phyloP scores from a whole-genome alignment of 2,329 filamentous ascomycete species.

The Scytalidium sp. region DNA sequence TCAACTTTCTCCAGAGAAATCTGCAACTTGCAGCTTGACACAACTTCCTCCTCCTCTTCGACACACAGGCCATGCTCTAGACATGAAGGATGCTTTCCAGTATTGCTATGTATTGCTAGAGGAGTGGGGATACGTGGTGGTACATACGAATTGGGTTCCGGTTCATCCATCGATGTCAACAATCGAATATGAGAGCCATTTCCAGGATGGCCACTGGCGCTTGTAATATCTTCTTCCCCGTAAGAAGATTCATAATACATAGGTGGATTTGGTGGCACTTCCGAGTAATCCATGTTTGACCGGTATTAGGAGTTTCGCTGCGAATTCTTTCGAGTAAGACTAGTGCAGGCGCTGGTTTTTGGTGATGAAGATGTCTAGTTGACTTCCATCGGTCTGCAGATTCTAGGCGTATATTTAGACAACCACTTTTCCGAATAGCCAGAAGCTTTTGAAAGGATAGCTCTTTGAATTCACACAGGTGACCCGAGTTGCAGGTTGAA shows the following conservation, averaged over 20 bases:
- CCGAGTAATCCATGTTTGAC: slow-evolving; percentile 36
- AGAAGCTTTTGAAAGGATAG: neutral
- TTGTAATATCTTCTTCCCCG: slow-evolving; percentile 51
- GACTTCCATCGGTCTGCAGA: neutral
- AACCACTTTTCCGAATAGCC: neutral
- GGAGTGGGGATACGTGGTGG: slow-evolving; percentile 19
- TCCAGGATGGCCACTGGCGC: slow-evolving; percentile 38
- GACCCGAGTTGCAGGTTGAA: neutral
- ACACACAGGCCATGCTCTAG: slow-evolving; percentile 34
- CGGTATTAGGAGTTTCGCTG: slow-evolving; percentile 4
- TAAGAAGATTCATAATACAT: slow-evolving; percentile 52
- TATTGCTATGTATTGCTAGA: slow-evolving; percentile 20
- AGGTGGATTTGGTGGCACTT: slow-evolving; percentile 50
- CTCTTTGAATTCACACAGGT: neutral
- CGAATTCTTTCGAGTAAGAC: neutral
- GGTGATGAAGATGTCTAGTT: neutral
- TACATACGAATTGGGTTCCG: slow-evolving; percentile 54
- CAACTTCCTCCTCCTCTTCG: slow-evolving; percentile 36
- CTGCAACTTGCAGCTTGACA: slow-evolving; percentile 25
- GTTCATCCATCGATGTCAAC: slow-evolving; percentile 61
- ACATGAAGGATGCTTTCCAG: slow-evolving; percentile 26
- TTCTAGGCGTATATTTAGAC: neutral
- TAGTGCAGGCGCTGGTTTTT: neutral
- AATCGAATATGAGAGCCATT: slow-evolving; percentile 56
- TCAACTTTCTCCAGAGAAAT: slow-evolving; percentile 33